phyloP scores from a whole-genome alignment of 202 grass and related monocot genomes.

The Zoysia matrella region DNA sequence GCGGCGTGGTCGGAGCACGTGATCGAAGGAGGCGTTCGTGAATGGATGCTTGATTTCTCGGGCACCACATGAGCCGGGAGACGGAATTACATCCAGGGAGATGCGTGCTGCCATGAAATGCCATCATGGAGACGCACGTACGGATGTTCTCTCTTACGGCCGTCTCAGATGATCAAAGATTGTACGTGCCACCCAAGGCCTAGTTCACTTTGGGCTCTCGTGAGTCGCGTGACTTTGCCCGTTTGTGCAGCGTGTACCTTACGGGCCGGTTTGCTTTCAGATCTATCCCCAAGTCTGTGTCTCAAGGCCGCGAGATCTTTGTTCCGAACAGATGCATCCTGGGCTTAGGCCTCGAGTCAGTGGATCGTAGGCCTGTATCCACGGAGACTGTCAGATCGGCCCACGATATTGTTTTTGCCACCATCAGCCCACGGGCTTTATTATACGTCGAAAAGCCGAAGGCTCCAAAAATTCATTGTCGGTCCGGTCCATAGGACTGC shows the following conservation, averaged over 20 bases:
- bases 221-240: no score
- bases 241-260: no score
- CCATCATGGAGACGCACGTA: neutral
- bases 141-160: no score
- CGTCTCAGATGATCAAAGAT: no score
- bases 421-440: no score
- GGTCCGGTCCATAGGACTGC: neutral
- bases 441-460: neutral
- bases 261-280: no score
- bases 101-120: neutral
- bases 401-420: neutral
- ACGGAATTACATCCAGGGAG: slow-evolving; percentile 1
- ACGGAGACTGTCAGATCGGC: neutral
- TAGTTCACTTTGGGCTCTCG: no score
- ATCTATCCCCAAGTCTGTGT: no score
- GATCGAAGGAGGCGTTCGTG: slow-evolving; percentile 13
- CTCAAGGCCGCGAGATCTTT: no score
- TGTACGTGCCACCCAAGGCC: no score
- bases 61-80: slow-evolving; percentile 24
- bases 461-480: neutral
- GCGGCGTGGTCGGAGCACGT: slow-evolving; percentile 30
- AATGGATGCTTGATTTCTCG: neutral
- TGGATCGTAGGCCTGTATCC: neutral
- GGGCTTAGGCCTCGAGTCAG: neutral
- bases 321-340: no score